Evolutionary conservation across 192 early-diverging fungal species (phyloP).

Genomic region (Endogone sp.): DNA sequence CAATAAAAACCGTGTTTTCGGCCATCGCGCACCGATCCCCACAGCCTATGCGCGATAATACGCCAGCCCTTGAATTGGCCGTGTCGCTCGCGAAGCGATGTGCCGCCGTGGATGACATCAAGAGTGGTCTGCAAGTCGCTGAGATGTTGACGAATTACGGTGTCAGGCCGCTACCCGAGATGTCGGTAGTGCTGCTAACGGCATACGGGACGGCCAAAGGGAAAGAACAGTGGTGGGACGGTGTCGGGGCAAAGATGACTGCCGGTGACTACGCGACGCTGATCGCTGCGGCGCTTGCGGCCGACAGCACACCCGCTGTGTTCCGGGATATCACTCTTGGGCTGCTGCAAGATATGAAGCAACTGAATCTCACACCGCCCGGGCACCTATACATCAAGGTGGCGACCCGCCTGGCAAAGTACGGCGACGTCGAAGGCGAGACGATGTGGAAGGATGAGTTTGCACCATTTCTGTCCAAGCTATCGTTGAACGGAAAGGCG

Average conservation of each 20-base stretch:
- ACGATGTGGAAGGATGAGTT: conserved; percentile 15
- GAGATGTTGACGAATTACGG: conserved; percentile 5
- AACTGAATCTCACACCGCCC: conserved; percentile 3
- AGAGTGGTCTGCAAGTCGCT: background rate
- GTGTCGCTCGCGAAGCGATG: background rate
- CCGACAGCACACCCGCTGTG: background rate
- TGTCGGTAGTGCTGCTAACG: background rate
- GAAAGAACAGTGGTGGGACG: background rate
- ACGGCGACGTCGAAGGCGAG: conserved; percentile 2
- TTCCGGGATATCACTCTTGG: conserved; percentile 10
- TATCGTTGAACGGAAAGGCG: conserved; percentile 9
- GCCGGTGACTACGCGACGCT: conserved; percentile 3
- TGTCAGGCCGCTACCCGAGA: background rate
- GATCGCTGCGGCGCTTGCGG: conserved; percentile 13
- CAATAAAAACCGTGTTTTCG: background rate
- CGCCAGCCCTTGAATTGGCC: background rate
- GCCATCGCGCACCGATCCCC: background rate
- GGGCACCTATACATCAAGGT: conserved; percentile 14
- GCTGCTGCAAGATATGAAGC: conserved; percentile 21
- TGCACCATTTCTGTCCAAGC: conserved; percentile 3
- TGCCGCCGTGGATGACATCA: background rate
- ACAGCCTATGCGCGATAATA: background rate
- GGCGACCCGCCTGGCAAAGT: conserved; percentile 6
- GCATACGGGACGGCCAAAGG: conserved; percentile 8
- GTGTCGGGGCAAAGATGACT: background rate